Evolutionary conservation across 78 protist genomes (phyloP).

Genomic region (Polysphondylium violaceum): DNA sequence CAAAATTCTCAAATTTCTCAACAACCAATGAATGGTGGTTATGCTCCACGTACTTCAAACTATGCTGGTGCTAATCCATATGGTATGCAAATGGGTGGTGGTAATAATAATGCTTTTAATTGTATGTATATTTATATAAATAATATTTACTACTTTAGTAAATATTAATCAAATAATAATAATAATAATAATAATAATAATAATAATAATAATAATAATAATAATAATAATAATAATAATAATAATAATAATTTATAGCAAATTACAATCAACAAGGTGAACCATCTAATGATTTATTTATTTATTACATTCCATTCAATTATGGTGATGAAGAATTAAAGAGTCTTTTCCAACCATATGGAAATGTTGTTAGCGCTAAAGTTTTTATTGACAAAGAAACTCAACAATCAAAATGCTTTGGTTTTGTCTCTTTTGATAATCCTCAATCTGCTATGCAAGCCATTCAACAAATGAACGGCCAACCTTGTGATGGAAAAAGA

Average conservation of each 20-base stretch:
- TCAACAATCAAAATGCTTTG: slow-evolving; percentile 88
- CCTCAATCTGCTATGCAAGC: slow-evolving; percentile 86
- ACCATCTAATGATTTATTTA: slow-evolving; percentile 84
- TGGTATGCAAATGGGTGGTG: too few relatives aligned
- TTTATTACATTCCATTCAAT: slow-evolving; percentile 88
- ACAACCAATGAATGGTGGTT: slow-evolving; percentile 10
- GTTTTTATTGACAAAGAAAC: slow-evolving; percentile 89
- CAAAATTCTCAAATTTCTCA: slow-evolving; percentile 28
- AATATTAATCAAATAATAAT: neutral
- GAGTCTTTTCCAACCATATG: slow-evolving; percentile 78
- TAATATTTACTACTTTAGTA: neutral
- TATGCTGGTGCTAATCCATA: slow-evolving; percentile 28
- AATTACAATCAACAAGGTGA: slow-evolving; percentile 2
- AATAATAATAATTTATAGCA: neutral
- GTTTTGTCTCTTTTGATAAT: slow-evolving; percentile 88
- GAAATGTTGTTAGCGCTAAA: slow-evolving; percentile 85
- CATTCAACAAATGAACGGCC: slow-evolving; percentile 87
- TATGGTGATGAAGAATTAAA: slow-evolving; percentile 84
- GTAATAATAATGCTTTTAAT: too few relatives aligned
- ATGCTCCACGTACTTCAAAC: neutral
- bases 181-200: too few relatives aligned
- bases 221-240: too few relatives aligned
- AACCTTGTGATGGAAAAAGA: slow-evolving; percentile 86
- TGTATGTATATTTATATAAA: slow-evolving; percentile 7
- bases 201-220: too few relatives aligned